Base-by-base conservation (phyloP, 257 asterid genomes). In the Solanum paucissectum region DNA sequence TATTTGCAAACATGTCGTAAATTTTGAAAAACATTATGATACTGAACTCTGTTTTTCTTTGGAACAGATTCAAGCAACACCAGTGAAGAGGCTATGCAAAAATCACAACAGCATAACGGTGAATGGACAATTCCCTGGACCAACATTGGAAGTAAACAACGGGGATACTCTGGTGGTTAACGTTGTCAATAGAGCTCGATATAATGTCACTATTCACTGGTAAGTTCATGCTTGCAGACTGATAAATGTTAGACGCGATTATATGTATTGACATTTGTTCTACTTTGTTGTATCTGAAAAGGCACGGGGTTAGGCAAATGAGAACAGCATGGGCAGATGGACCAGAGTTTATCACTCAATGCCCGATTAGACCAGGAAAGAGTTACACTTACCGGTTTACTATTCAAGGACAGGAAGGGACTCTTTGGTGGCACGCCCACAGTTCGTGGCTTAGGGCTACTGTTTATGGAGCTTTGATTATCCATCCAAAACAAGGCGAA, bases 391-490 rank as follows among this genome's bases (percentile, higher is more conserved):
- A 95, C 86, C 90, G 98, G 9, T 95, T 95, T 87, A 93, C 95
- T 0, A 94, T 95, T 49, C 92, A 92, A 90, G 98, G 95, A 25
- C 98, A 95, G 27, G 97, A 94, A 91, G 98, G 98, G 58, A 95
- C 98, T 0, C 93, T 95, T 2, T 95, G 98, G 98, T 95, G 98
- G 98, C 98, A 95, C 69, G 98, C 98, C 36, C 98, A 95, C 86
- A 95, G 98, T 86, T 95, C 98, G 2, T 95, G 98, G 98, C 95
- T 95, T 44, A 87, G 98, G 75, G 98, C 98, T 79, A 95, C 98
- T 0, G 98, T 95, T 74, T 95, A 95, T 21, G 98, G 98, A 6
- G 98, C 94, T 38, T 7, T 95, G 5, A 87, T 95, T 87, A 93
- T 95, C 87, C 95, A 88, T 38, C 83, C 52, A 37, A 74, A 74